Percentiles rank a stretch among this genome's conserved stretches.
phyloP scores from a whole-genome alignment of 2,329 filamentous ascomycete species.

The Fonsecaea monophora region DNA sequence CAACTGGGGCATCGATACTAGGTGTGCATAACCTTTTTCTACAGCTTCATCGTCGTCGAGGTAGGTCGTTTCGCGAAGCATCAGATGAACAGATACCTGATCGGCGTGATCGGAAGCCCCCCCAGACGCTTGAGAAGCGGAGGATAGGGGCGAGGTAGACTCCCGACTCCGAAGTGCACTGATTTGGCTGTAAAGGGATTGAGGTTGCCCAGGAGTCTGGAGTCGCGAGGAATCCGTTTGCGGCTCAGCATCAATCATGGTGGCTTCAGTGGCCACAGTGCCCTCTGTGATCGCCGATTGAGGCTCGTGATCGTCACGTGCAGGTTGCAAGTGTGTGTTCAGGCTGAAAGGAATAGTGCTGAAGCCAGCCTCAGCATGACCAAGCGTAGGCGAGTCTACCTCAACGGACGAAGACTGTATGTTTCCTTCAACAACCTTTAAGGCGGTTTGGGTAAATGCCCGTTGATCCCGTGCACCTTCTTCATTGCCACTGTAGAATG shows the following conservation, averaged over 20 bases:
- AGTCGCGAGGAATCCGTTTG: slow-evolving; percentile 63
- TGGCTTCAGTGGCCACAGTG: slow-evolving; percentile 68
- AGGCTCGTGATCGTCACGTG: slow-evolving; percentile 29
- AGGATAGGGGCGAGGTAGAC: slow-evolving; percentile 49
- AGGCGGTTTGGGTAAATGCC: slow-evolving; percentile 41
- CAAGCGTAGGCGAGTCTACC: slow-evolving; percentile 55
- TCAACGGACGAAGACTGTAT: slow-evolving; percentile 32
- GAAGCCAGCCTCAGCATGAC: slow-evolving; percentile 46
- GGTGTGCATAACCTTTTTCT: slow-evolving; percentile 48
- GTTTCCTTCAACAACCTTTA: slow-evolving; percentile 30
- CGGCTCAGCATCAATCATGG: slow-evolving; percentile 71
- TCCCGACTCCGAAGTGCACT: slow-evolving; percentile 57
- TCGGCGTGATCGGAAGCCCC: slow-evolving; percentile 57
- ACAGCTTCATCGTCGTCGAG: slow-evolving; percentile 47
- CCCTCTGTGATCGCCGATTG: slow-evolving; percentile 62
- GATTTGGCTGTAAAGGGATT: slow-evolving; percentile 56
- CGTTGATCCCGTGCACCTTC: slow-evolving; percentile 32
- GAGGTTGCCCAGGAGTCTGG: slow-evolving; percentile 47
- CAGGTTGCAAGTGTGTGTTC: slow-evolving; percentile 35
- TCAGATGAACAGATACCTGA: slow-evolving; percentile 63
- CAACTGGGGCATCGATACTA: slow-evolving; percentile 25
- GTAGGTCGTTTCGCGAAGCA: slow-evolving; percentile 57
- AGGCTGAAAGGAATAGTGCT: slow-evolving; percentile 32
- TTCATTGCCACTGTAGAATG: slow-evolving; percentile 28
- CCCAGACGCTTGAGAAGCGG: slow-evolving; percentile 41